Evolutionary conservation across 2,329 filamentous ascomycete genomes (phyloP).

Genomic region (Gyromitra esculenta): DNA sequence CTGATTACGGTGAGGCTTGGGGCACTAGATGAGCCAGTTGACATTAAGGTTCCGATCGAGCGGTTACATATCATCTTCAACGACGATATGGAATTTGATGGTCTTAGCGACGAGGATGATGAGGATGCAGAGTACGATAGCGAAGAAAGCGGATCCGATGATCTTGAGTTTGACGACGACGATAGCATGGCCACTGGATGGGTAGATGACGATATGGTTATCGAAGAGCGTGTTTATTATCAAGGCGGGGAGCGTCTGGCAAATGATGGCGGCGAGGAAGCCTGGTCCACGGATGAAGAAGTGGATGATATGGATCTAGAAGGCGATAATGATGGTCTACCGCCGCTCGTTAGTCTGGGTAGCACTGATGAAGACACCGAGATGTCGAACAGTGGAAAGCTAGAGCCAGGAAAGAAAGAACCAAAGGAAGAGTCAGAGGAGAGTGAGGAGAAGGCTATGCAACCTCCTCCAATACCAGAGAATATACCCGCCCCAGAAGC

Average conservation of each 20-base stretch:
- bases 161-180: conserved; percentile 58
- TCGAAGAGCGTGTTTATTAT: conserved; percentile 61
- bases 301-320: conserved; percentile 60
- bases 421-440: conserved; percentile 39
- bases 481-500: conserved; percentile 54
- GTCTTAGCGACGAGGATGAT: conserved; percentile 57
- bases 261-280: conserved; percentile 61
- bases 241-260: conserved; percentile 62
- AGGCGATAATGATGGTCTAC: conserved; percentile 42
- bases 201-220: conserved; percentile 57
- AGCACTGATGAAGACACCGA: conserved; percentile 29
- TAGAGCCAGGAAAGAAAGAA: not conserved
- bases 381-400: conserved; percentile 8
- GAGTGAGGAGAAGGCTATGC: conserved; percentile 14
- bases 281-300: conserved; percentile 62
- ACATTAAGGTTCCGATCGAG: conserved; percentile 65
- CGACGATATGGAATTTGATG: conserved; percentile 61
- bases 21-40: conserved; percentile 63
- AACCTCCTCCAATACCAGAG: conserved; percentile 42
- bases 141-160: conserved; percentile 60
- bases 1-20: conserved; percentile 67
- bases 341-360: conserved; percentile 8
- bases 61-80: conserved; percentile 63
- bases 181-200: conserved; percentile 50
- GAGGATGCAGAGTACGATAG: conserved; percentile 60